Conservation (phyloP, 2,329 filamentous ascomycete species). For the Xylariaceae sp. region DNA sequence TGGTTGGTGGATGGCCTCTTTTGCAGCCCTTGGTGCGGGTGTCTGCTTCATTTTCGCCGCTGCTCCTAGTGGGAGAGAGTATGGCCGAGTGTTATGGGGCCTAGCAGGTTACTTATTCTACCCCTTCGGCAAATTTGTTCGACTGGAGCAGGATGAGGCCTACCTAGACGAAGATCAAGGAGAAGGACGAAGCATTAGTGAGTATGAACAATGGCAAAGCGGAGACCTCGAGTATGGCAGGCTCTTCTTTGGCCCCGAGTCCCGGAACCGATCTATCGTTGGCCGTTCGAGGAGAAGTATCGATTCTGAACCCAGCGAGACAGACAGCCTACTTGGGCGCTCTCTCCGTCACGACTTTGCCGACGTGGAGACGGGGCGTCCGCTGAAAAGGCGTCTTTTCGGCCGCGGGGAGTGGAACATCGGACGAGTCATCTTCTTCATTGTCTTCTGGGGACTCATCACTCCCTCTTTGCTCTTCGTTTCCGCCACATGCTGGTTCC, state of each 20-base stretch:
- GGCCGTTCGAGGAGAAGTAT: slow-evolving; percentile 87
- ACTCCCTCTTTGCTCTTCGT: slow-evolving; percentile 86
- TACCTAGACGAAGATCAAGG: slow-evolving; percentile 95
- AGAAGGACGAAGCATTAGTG: slow-evolving; percentile 94
- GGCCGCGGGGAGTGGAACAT: slow-evolving; percentile 95
- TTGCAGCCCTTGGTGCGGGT: slow-evolving; percentile 75
- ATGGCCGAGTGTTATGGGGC: slow-evolving; percentile 84
- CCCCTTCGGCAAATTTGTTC: slow-evolving; percentile 95
- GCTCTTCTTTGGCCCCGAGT: slow-evolving; percentile 89
- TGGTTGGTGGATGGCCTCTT: slow-evolving; percentile 91
- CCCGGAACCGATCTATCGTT: slow-evolving; percentile 75
- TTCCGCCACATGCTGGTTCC: slow-evolving; percentile 89
- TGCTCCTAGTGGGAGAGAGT: slow-evolving; percentile 80
- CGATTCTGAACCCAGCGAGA: slow-evolving; percentile 84
- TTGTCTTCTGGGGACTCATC: slow-evolving; percentile 93
- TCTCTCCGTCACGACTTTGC: slow-evolving; percentile 57
- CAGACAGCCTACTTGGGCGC: slow-evolving; percentile 82
- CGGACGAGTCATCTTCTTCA: slow-evolving; percentile 92
- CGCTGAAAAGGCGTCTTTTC: slow-evolving; percentile 84
- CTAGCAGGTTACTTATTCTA: slow-evolving; percentile 89
- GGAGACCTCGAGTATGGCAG: slow-evolving; percentile 95
- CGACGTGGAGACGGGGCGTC: slow-evolving; percentile 44
- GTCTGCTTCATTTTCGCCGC: slow-evolving; percentile 83
- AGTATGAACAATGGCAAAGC: slow-evolving; percentile 99
- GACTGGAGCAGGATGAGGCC: slow-evolving; percentile 89